A percentile compares a stretch with the other conserved stretches of the same genome.
Evolutionary conservation across 768 basidiomycete genomes (phyloP).

Genomic region (Pleurotus platypus): DNA sequence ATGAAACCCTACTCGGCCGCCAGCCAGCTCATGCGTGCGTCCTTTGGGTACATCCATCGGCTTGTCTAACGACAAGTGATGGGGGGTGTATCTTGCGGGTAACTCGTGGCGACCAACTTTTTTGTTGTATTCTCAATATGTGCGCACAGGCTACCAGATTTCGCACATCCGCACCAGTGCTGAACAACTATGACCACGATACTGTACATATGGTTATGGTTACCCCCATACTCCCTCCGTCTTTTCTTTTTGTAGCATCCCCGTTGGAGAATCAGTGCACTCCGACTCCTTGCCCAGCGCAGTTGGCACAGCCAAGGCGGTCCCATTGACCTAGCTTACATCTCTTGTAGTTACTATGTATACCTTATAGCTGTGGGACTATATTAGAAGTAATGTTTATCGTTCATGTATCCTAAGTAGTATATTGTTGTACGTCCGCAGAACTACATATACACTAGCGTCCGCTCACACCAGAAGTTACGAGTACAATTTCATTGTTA

Average conservation of each 20-base stretch:
- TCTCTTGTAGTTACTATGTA: background rate
- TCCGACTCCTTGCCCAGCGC: background rate
- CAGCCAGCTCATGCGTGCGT: constrained; percentile 8
- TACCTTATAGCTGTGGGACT: constrained; percentile 2
- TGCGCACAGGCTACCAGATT: background rate
- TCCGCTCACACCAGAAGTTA: no score
- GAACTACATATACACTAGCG: no score
- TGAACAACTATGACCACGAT: background rate
- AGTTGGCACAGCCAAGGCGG: background rate
- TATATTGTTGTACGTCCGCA: no score
- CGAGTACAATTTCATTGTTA: no score
- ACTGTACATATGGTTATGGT: background rate
- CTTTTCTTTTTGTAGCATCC: background rate
- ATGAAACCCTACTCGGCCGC: constrained; percentile 7
- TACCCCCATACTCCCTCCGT: background rate
- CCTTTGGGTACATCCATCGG: constrained; percentile 8
- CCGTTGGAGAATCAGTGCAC: background rate
- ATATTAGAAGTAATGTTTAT: constrained; percentile 1
- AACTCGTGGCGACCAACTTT: background rate
- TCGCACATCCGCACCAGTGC: background rate
- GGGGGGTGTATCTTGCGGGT: background rate
- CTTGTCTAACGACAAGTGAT: background rate
- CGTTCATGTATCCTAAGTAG: background rate
- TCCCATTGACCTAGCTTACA: background rate
- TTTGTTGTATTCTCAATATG: background rate